A percentile compares a stretch with the other conserved stretches of the same genome.
Evolutionary conservation across 352 stramenopile genomes (phyloP).

Genomic region (Globisporangium irregulare): DNA sequence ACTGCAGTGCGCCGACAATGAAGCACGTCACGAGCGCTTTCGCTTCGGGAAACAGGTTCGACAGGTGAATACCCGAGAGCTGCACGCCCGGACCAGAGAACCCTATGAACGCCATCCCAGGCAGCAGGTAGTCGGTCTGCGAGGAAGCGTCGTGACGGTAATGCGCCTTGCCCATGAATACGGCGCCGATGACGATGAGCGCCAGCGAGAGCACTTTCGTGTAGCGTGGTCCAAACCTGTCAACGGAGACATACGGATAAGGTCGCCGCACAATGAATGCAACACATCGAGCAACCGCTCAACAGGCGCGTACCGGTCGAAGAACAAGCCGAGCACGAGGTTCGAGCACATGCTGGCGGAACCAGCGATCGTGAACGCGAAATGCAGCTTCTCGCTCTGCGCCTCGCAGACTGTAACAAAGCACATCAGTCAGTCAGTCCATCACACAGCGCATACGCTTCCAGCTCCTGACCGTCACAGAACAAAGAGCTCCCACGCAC

Average conservation of each 20-base stretch:
- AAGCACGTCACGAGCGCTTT: conserved; percentile 67
- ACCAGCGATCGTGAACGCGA: conserved; percentile 56
- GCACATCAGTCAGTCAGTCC: neutral
- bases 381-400: conserved; percentile 57
- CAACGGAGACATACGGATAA: neutral
- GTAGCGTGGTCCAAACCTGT: conserved; percentile 41
- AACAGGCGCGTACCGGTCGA: conserved; percentile 30
- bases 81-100: conserved; percentile 67
- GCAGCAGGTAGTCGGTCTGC: conserved; percentile 44
- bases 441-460: neutral
- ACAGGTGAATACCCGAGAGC: conserved; percentile 68
- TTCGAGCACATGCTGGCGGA: conserved; percentile 66
- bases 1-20: conserved; percentile 63
- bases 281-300: neutral
- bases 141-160: conserved; percentile 12
- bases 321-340: conserved; percentile 54
- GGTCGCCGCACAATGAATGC: no score
- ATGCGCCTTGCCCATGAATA: conserved; percentile 50
- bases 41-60: conserved; percentile 67
- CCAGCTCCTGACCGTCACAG: neutral
- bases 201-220: conserved; percentile 55
- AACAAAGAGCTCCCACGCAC: conserved; percentile 22
- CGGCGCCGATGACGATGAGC: conserved; percentile 39
- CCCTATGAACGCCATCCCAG: conserved; percentile 57
- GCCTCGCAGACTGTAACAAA: conserved; percentile 34